Conservation (phyloP, 352 stramenopile species). For the Globisporangium uncinulatum region DNA sequence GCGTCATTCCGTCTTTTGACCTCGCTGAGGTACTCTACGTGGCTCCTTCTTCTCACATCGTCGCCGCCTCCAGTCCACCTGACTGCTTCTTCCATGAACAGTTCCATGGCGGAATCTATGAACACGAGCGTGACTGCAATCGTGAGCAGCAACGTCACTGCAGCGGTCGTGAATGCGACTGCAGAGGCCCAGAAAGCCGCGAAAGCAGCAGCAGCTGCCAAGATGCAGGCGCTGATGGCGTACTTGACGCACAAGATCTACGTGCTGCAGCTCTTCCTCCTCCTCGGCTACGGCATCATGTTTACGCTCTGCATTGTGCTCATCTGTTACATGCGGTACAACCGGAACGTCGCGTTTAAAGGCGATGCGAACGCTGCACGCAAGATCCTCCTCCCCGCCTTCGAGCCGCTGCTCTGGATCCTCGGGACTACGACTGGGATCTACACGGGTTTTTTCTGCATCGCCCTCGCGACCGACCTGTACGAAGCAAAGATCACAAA, state of each 20-base stretch:
- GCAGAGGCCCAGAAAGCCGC: constrained; percentile 2
- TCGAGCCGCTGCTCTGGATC: constrained; percentile 43
- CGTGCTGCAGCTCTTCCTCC: constrained; percentile 10
- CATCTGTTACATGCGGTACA: constrained; percentile 50
- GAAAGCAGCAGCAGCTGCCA: background rate
- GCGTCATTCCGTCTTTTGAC: background rate
- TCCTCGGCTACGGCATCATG: constrained; percentile 22
- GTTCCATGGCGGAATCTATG: background rate
- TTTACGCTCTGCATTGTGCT: constrained; percentile 30
- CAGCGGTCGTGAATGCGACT: background rate
- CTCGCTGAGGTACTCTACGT: background rate
- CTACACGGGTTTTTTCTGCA: constrained; percentile 11
- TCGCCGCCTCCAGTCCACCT: background rate
- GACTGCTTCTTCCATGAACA: constrained; percentile 2
- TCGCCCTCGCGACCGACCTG: constrained; percentile 5
- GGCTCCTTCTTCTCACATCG: background rate
- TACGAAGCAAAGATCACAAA: constrained; percentile 5
- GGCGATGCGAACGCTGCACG: constrained; percentile 39
- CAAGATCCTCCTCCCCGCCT: constrained; percentile 47
- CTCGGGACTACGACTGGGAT: constrained; percentile 13
- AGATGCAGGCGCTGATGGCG: background rate
- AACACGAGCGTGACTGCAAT: constrained; percentile 1
- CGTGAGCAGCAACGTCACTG: background rate
- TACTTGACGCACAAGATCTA: constrained; percentile 6
- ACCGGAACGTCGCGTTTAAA: constrained; percentile 37